These are phyloP conservation scores for Trichosporon sp. DNA, from an alignment of 1,284 basidiomycete genomes.

Conservation along the genomic window DNA sequence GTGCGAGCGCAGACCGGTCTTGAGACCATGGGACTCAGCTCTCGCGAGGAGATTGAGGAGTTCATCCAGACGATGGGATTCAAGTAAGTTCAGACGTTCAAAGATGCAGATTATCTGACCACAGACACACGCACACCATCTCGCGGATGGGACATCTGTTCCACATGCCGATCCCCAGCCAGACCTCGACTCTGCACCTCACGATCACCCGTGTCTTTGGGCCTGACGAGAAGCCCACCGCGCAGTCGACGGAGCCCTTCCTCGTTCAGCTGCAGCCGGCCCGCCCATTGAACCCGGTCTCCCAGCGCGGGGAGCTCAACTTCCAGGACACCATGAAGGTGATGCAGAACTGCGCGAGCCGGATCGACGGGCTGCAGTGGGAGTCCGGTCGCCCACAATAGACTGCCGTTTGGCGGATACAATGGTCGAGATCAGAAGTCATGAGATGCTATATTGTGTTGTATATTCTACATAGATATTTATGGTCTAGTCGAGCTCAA, in stretches of 20 bases:
- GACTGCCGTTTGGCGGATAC: background rate
- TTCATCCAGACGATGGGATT: slow-evolving; percentile 38
- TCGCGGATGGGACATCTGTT: slow-evolving; percentile 33
- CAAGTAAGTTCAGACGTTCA: slow-evolving; percentile 30
- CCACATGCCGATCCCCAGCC: slow-evolving; percentile 35
- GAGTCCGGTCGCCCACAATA: slow-evolving; percentile 20
- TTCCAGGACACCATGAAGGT: slow-evolving; percentile 33
- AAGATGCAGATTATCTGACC: background rate
- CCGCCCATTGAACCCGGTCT: slow-evolving; percentile 30
- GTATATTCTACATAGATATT: background rate
- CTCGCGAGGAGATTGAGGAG: slow-evolving; percentile 29
- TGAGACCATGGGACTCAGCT: slow-evolving; percentile 27
- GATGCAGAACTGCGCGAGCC: slow-evolving; percentile 30
- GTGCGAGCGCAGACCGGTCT: slow-evolving; percentile 34
- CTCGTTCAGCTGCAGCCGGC: slow-evolving; percentile 38
- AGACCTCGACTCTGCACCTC: slow-evolving; percentile 30
- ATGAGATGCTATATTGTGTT: background rate
- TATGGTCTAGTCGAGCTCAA: slow-evolving; percentile 9
- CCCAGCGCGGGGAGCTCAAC: slow-evolving; percentile 25
- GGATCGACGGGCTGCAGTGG: slow-evolving; percentile 41
- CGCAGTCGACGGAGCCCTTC: slow-evolving; percentile 29
- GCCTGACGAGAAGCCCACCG: slow-evolving; percentile 7
- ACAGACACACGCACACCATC: slow-evolving; percentile 38
- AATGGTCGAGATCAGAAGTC: background rate
- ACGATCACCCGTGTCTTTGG: slow-evolving; percentile 27